Evolutionary conservation across 805 yeast species (phyloP), one percentile per base, ranked within the genome.

Genomic region (Saccharomycopsis selenospora): DNA sequence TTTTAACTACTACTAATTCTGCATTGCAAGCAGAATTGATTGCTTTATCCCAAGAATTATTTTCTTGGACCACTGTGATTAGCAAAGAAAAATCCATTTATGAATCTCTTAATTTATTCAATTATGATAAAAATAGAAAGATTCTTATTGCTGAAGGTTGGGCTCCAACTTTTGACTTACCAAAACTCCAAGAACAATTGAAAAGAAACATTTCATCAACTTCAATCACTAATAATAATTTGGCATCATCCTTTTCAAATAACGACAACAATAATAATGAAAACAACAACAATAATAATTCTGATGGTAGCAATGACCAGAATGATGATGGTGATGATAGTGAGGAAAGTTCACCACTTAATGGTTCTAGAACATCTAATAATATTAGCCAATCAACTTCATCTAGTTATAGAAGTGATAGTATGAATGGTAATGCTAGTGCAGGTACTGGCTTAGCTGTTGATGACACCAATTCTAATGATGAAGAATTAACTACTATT

Each of bases 81-180:
- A 70, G 73, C 47, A 64, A 79, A 41, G 90, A 83, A 56, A 75
- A 76, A 55, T 63, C 75, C 22, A 79, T 82, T 38, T 82, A 71
- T 60, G 72, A 75, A 50, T 69, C 76, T 3, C 70, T 83, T 67
- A 82, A 82, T 62, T 70, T 69, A 51, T 85, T 85, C 57, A 80
- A 82, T 57, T 82, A 77, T 61, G 93, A 85, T 61, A 66, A 73
- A 47, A 75, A 76, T 40, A 73, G 88, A 61, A 75, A 78, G 59
- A 81, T 81, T 61, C 71, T 78, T 43, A 83, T 77, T 45, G 85
- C 80, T 27, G 87, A 79, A 69, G 88, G 87, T 41, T 83, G 85
- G 95, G 75, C 77, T 30, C 89, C 89, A 29, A 66, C 66, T 8
- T 68, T 69, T 47, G 84, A 79, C 51, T 65, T 80, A 42, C 61